Conservation (phyloP, 805 yeast genomes). For the Metschnikowia chrysomelidarum region DNA sequence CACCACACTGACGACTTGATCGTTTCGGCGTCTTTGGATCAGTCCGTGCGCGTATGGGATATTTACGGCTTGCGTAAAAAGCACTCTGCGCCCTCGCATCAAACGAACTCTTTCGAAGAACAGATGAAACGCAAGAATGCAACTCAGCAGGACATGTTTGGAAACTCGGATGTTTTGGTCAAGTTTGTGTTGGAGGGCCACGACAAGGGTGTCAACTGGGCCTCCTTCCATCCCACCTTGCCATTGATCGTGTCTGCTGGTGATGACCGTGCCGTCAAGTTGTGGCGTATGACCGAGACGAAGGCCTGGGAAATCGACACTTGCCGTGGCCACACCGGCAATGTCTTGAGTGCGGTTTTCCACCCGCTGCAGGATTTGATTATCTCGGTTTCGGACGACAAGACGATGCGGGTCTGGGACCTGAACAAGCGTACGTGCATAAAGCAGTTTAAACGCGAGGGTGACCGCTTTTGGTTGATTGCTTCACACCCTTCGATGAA, state of each 20-base stretch:
- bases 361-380: slow-evolving; percentile 93
- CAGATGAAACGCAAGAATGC: slow-evolving; percentile 62
- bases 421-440: slow-evolving; percentile 89
- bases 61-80: slow-evolving; percentile 91
- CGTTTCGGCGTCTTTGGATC: slow-evolving; percentile 95
- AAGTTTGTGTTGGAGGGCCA: slow-evolving; percentile 97
- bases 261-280: slow-evolving; percentile 91
- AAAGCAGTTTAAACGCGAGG: slow-evolving; percentile 89
- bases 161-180: slow-evolving; percentile 89
- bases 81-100: slow-evolving; percentile 75
- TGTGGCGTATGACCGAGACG: slow-evolving; percentile 97
- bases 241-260: slow-evolving; percentile 95
- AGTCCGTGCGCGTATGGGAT: slow-evolving; percentile 99
- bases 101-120: slow-evolving; percentile 52
- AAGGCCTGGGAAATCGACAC: slow-evolving; percentile 99
- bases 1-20: slow-evolving; percentile 94
- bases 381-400: slow-evolving; percentile 92
- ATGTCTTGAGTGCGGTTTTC: slow-evolving; percentile 84
- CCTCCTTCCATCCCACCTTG: slow-evolving; percentile 93
- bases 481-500: slow-evolving; percentile 88
- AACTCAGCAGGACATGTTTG: slow-evolving; percentile 90
- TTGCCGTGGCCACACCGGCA: slow-evolving; percentile 95
- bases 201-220: slow-evolving; percentile 98
- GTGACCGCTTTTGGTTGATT: slow-evolving; percentile 92
- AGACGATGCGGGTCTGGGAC: slow-evolving; percentile 96